Percentiles rank a stretch among this genome's conserved stretches.
Conservation (phyloP, 2,329 filamentous ascomycete species). For the Karstenula rhodostoma region DNA sequence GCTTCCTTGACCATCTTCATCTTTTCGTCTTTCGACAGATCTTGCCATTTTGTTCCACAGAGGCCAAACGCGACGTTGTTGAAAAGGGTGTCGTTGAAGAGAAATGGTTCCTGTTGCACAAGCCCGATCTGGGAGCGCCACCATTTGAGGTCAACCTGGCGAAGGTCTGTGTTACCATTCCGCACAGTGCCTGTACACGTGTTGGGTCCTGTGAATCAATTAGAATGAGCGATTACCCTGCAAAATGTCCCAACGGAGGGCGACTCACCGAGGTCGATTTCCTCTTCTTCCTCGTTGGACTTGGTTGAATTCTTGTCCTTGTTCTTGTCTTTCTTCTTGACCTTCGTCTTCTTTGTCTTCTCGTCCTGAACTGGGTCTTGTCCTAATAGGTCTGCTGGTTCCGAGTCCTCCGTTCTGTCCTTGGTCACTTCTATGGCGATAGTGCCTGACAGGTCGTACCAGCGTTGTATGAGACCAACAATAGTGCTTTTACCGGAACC, state of each 20-base stretch:
- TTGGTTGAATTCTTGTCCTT: constrained; percentile 10
- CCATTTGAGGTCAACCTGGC: constrained; percentile 51
- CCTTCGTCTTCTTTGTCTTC: constrained; percentile 20
- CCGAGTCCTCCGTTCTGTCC: constrained; percentile 12
- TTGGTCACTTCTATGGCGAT: constrained; percentile 20
- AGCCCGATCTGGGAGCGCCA: constrained; percentile 57
- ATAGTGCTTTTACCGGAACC: constrained; percentile 80
- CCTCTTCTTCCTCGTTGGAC: constrained; percentile 11
- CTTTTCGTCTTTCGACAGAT: constrained; percentile 64
- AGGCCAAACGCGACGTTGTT: constrained; percentile 51
- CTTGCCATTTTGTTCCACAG: constrained; percentile 56
- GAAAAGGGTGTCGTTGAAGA: constrained; percentile 52
- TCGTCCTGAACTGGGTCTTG: constrained; percentile 12
- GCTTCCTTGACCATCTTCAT: constrained; percentile 59
- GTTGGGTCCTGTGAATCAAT: constrained; percentile 25
- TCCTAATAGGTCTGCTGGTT: constrained; percentile 4
- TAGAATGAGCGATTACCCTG: not conserved
- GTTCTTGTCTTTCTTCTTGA: constrained; percentile 2
- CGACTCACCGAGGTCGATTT: constrained; percentile 13
- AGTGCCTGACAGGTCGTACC: constrained; percentile 66
- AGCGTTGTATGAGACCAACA: constrained; percentile 73
- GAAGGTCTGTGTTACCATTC: constrained; percentile 40
- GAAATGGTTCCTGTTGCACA: constrained; percentile 52
- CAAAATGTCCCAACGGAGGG: not conserved
- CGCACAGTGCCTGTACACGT: constrained; percentile 44